Percentiles rank a stretch among this genome's conserved stretches.
These are phyloP conservation scores for Asterella californica DNA, from an alignment of 225 moss, liverwort and hornwort species.

Conservation along the genomic window DNA sequence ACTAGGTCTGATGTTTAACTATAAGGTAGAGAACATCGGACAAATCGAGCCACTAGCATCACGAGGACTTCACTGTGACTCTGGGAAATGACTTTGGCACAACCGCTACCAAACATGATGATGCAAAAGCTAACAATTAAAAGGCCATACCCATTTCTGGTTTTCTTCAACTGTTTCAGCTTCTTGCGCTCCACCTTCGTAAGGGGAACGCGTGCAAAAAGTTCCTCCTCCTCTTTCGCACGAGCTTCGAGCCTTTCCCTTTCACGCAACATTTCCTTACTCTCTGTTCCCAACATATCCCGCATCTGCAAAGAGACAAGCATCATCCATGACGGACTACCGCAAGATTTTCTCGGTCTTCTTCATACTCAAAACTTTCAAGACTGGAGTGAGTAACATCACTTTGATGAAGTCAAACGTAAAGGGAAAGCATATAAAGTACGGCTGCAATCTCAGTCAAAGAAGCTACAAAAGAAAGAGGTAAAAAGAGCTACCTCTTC, in stretches of 20 bases:
- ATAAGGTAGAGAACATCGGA: not conserved
- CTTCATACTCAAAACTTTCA: no score
- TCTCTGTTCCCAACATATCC: conserved; percentile 52
- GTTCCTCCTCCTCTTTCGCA: conserved; percentile 60
- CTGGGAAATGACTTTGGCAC: not conserved
- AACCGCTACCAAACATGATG: not conserved
- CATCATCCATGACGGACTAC: not conserved
- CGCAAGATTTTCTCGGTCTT: no score
- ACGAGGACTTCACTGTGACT: not conserved
- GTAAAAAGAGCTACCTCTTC: conserved; percentile 41
- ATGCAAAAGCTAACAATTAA: not conserved
- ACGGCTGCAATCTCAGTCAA: not conserved
- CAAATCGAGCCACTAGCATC: not conserved
- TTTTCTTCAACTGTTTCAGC: conserved; percentile 66
- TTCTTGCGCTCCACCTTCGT: conserved; percentile 76
- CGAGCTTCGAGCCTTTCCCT: conserved; percentile 87
- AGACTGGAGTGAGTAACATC: no score
- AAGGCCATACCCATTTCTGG: conserved; percentile 53
- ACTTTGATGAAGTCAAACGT: no score
- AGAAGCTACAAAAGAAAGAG: not conserved
- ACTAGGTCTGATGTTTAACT: no score
- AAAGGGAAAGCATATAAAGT: no score
- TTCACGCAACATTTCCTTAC: conserved; percentile 82
- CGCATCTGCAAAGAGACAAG: conserved; percentile 46
- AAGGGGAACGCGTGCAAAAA: conserved; percentile 60